These are phyloP conservation scores for Erodium moschatum DNA, from an alignment of 441 rosid genomes.

Conservation along the genomic window DNA sequence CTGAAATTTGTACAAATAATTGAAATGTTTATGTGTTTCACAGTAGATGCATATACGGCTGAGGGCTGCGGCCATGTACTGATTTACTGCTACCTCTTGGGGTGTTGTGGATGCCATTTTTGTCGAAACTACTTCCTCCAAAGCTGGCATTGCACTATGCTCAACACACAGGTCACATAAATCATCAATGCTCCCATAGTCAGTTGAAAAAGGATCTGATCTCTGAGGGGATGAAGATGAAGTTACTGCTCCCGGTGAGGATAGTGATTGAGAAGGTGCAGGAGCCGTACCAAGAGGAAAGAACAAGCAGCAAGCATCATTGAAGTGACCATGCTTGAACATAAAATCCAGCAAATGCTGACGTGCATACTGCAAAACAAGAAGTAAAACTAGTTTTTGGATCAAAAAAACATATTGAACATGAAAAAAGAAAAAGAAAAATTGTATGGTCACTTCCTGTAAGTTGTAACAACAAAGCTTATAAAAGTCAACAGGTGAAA, in stretches of 20 bases:
- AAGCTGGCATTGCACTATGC: conserved; percentile 73
- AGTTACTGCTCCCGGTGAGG: conserved; percentile 43
- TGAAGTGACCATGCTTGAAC: conserved; percentile 84
- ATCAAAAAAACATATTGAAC: not conserved
- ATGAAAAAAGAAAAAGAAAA: not conserved
- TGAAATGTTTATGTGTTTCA: conserved; percentile 83
- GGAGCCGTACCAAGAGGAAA: conserved; percentile 71
- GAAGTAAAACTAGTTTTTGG: conserved; percentile 11
- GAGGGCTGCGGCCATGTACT: conserved; percentile 59
- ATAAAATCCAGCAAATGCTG: conserved; percentile 80
- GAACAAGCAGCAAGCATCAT: conserved; percentile 79
- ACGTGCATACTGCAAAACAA: conserved; percentile 70
- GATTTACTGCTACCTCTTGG: conserved; percentile 51
- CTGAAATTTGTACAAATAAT: conserved; percentile 84
- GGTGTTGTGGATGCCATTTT: conserved; percentile 58
- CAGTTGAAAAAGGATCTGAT: conserved; percentile 81
- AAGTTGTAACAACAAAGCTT: not conserved
- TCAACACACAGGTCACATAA: conserved; percentile 74
- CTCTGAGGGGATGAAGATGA: conserved; percentile 89
- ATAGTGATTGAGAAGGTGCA: conserved; percentile 55
- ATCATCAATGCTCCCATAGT: conserved; percentile 86
- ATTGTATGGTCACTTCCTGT: not conserved
- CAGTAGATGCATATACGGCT: conserved; percentile 78
- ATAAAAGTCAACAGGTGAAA: conserved; percentile 14
- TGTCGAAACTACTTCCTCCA: conserved; percentile 67